phyloP scores from a whole-genome alignment of 2,329 filamentous ascomycete species.

The Xylaria sp. region DNA sequence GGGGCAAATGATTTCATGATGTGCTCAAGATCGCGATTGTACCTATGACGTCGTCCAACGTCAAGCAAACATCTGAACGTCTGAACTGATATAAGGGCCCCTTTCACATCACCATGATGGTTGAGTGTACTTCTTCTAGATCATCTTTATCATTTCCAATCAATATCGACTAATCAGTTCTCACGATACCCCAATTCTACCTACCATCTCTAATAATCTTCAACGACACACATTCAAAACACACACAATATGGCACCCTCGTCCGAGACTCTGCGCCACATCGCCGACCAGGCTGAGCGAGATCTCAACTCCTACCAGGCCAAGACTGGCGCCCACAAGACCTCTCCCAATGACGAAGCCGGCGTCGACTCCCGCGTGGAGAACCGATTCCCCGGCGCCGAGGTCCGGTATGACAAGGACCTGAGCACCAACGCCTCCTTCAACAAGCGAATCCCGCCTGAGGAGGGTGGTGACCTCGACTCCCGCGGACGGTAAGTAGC shows the following conservation, averaged over 20 bases:
- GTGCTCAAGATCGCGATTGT: slow-evolving; percentile 20
- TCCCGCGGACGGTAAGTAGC: slow-evolving; percentile 46
- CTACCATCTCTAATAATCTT: background rate
- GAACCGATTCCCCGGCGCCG: slow-evolving; percentile 47
- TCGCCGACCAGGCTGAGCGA: slow-evolving; percentile 49
- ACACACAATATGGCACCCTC: slow-evolving; percentile 36
- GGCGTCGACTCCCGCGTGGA: slow-evolving; percentile 47
- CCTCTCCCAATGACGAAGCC: slow-evolving; percentile 43
- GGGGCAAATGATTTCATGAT: slow-evolving; percentile 34
- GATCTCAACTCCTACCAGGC: slow-evolving; percentile 52
- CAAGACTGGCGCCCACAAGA: slow-evolving; percentile 49
- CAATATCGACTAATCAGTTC: background rate
- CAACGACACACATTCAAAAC: background rate
- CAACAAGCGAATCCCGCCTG: slow-evolving; percentile 49
- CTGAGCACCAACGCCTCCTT: slow-evolving; percentile 49
- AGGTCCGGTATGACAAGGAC: slow-evolving; percentile 46
- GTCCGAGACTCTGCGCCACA: slow-evolving; percentile 43
- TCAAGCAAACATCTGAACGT: slow-evolving; percentile 8
- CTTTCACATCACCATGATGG: background rate
- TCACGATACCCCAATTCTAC: background rate
- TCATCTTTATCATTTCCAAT: background rate
- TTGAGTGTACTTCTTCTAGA: no score
- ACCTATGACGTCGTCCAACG: slow-evolving; percentile 24
- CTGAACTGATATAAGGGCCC: slow-evolving; percentile 10
- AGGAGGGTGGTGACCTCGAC: slow-evolving; percentile 49